Base-by-base conservation (phyloP, 768 basidiomycete species). In the Hemileccinum impolitum region DNA sequence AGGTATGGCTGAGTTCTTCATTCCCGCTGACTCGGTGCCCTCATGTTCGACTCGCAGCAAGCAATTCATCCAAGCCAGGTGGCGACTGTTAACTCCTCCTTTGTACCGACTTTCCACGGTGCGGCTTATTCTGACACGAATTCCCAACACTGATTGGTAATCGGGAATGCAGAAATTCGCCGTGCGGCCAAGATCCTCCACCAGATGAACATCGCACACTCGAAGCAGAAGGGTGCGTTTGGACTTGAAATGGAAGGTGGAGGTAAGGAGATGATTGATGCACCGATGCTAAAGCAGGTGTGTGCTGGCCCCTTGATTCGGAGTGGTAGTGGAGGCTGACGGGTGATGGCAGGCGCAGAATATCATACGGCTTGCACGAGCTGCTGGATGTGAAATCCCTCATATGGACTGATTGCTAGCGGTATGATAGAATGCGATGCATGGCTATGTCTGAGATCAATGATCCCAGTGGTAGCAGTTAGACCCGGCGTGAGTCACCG, bases 1-100 rank as follows among this genome's bases (percentile, higher is more conserved):
- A 96, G 79, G 92, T 82, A 41, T 17, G 40, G 31, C 35, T 40
- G 9, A n/a, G 14, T 45, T 36, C 11, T 13, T 43, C 35, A 13
- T 37, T 32, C 9, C 39, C 12, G 28, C 26, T 48, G 53, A 46
- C n/a, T 21, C 23, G 47, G 38, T 26, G 36, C 32, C 17, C 38
- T 44, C 31, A 51, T 40, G 19, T 21, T 43, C 18, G 37, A 30
- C 37, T 26, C 49, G 17, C 64, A 93, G 90, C 94, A 97, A 93
- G 91, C 88, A 2, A 94, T 97, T 35, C 94, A 97, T 65, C 94
- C 94, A 0, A 71, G 72, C 21, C 94, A 97, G 67, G 80, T 95
- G 4, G 76, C 78, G 30, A 74, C 78, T 7, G 89, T 94, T 21
- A 88, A 94, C 51, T 69, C 76, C 6, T 83, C 85, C 1, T 97